Evolutionary conservation across 2,329 filamentous ascomycete species (phyloP), one percentile per base, ranked within the genome.

Genomic region (Stachybotrys elegans): DNA sequence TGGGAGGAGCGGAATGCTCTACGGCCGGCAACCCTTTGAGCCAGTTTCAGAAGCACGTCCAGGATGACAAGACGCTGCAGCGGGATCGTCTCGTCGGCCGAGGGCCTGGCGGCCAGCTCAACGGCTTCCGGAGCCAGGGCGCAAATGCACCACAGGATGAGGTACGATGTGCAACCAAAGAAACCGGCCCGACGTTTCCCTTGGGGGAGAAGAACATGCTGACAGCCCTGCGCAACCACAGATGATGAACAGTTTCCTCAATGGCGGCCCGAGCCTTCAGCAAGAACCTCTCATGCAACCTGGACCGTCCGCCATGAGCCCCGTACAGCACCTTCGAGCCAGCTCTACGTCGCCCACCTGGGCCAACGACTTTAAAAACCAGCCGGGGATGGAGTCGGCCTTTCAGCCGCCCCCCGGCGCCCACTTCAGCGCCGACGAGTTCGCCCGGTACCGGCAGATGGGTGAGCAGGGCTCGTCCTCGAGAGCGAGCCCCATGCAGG

Each of bases 11-110:
- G 57, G 93, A 97, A 72, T 98, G 93, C 77, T 97, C 92, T 45
- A 94, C 93, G 49, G 90, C 88, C 52, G 89, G 86, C 60, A 98
- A 98, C 68, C 93, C 94, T 46, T 83, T 98, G 58, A 92, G 88
- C 63, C 93, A 97, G 74, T 95, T 98, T 66, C 89, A 91, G 52
- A 98, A 98, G 69, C 91, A 96, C 67, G 88, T 93, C 45, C 88
- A 94, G 62, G 89, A 95, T 76, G 93, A 98, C 72, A 95, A 91
- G 70, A 93, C 88, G 46, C 73, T 97, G 46, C 93, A 97, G 70
- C 79, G 91, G 58, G 93, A 98, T 67, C 82, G 93, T 47, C 75
- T 97, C 49, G 83, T 88, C 48, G 88, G 88, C 50, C 75, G 84
- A 52, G 83, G 82, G 1, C 84, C 87, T 1, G 81, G 78, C 35